Evolutionary conservation across 208 protist genomes (phyloP).

Genomic region (Zelonia costaricensis): DNA sequence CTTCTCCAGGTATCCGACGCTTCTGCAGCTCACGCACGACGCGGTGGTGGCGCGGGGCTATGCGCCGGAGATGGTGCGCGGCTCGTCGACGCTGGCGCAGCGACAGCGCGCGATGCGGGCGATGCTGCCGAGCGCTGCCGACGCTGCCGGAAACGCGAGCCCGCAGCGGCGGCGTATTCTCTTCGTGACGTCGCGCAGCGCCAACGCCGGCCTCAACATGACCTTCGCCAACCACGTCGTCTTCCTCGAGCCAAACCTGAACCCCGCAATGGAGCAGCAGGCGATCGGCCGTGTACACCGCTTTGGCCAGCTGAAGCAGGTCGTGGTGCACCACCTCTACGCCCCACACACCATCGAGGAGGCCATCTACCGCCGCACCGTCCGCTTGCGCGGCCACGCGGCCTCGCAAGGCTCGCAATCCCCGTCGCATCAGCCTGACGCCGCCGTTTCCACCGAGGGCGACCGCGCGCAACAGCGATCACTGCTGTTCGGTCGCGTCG

Average conservation of each 20-base stretch:
- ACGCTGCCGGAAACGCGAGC: background rate
- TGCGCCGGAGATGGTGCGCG: constrained; percentile 36
- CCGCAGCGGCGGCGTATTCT: constrained; percentile 36
- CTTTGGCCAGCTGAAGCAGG: constrained; percentile 87
- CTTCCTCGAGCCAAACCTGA: constrained; percentile 72
- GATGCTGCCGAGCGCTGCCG: constrained; percentile 20
- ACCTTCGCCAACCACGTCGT: constrained; percentile 77
- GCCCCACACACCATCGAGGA: constrained; percentile 53
- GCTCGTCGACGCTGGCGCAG: constrained; percentile 33
- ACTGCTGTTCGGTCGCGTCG: constrained; percentile 27
- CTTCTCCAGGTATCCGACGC: constrained; percentile 51
- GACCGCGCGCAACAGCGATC: constrained; percentile 1
- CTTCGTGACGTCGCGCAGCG: constrained; percentile 56
- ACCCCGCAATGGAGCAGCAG: constrained; percentile 74
- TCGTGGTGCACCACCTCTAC: constrained; percentile 50
- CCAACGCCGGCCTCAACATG: constrained; percentile 68
- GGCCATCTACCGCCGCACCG: constrained; percentile 37
- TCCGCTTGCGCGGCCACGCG: constrained; percentile 18
- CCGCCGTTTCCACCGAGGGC: background rate
- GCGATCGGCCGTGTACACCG: constrained; percentile 85
- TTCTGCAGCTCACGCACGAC: constrained; percentile 28
- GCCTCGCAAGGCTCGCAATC: constrained; percentile 1
- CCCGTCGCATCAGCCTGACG: background rate
- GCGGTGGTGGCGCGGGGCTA: constrained; percentile 29
- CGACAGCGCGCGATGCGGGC: constrained; percentile 39